Conservation (phyloP, 2,329 filamentous ascomycete genomes). For the Paraphaeosphaeria sporulosa region DNA sequence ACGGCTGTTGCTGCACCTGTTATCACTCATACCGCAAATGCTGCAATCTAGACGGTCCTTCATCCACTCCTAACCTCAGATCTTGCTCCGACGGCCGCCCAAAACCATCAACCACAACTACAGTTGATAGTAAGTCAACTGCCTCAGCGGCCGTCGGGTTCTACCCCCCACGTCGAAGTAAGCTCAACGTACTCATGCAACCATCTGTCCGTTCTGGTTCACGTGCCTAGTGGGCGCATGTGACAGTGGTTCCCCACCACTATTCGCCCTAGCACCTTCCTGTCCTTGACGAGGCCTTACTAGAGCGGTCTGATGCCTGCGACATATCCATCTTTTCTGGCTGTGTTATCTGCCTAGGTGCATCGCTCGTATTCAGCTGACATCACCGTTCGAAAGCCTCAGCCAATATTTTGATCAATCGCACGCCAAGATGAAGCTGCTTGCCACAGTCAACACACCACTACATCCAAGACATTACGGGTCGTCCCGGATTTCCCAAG, state of each 20-base stretch:
- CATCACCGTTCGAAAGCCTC: background rate
- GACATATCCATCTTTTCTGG: background rate
- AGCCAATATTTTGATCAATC: background rate
- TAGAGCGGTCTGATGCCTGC: slow-evolving; percentile 2
- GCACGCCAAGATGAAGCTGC: background rate
- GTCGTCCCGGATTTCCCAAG: slow-evolving; percentile 6
- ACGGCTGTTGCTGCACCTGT: too few species aligned
- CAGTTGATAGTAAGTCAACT: background rate
- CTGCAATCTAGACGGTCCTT: background rate
- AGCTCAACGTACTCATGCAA: slow-evolving; percentile 7
- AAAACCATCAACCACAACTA: too few species aligned
- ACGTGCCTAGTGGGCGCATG: slow-evolving; percentile 4
- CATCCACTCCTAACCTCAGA: too few species aligned
- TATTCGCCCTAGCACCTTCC: slow-evolving; percentile 11
- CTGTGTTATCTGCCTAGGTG: slow-evolving; percentile 1
- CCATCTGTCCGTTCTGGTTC: slow-evolving; percentile 1
- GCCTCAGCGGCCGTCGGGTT: background rate
- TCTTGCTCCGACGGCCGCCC: background rate
- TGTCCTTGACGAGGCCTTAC: slow-evolving; percentile 7
- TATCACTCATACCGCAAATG: background rate
- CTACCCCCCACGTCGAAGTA: background rate
- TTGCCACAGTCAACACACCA: slow-evolving; percentile 15
- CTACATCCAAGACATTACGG: background rate
- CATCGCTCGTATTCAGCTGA: slow-evolving; percentile 1
- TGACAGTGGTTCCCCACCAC: slow-evolving; percentile 10